Evolutionary conservation across 306 rosid species (phyloP).

Genomic region (Citrullus mucosospermus): DNA sequence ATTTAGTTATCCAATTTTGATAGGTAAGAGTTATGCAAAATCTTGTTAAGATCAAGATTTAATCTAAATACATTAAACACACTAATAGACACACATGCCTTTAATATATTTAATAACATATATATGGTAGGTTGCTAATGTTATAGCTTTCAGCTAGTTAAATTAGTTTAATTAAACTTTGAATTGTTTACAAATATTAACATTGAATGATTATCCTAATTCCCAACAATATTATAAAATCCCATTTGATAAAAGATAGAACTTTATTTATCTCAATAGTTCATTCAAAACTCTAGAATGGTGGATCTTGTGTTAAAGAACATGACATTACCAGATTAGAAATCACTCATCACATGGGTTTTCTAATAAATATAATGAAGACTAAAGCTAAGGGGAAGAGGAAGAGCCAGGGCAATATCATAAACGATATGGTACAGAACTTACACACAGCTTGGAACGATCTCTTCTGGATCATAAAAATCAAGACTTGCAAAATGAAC

Average conservation of each 20-base stretch:
- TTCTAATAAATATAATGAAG: conserved; percentile 3
- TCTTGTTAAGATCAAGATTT: too few species aligned
- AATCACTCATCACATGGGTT: not conserved
- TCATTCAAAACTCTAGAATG: not conserved
- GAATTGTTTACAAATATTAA: not conserved
- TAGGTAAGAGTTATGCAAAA: not conserved
- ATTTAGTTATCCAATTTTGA: not conserved
- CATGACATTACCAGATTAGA: not conserved
- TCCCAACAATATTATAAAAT: not conserved
- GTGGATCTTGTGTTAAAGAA: not conserved
- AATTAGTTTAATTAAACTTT: not conserved
- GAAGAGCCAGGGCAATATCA: not conserved
- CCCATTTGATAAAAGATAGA: not conserved
- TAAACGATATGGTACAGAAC: conserved; percentile 11
- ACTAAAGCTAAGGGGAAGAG: not conserved
- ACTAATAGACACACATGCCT: not conserved
- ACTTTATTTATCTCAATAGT: not conserved
- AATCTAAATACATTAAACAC: not conserved
- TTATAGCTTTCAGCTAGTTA: not conserved
- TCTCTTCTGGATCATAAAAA: not conserved
- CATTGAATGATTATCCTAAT: too few species aligned
- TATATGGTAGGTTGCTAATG: not conserved
- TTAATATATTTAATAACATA: too few species aligned
- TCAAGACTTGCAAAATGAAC: conserved; percentile 62
- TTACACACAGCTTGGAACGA: conserved; percentile 1